Conservation (phyloP, 2,329 filamentous ascomycete genomes). For the Colletotrichum gloeosporioides region DNA sequence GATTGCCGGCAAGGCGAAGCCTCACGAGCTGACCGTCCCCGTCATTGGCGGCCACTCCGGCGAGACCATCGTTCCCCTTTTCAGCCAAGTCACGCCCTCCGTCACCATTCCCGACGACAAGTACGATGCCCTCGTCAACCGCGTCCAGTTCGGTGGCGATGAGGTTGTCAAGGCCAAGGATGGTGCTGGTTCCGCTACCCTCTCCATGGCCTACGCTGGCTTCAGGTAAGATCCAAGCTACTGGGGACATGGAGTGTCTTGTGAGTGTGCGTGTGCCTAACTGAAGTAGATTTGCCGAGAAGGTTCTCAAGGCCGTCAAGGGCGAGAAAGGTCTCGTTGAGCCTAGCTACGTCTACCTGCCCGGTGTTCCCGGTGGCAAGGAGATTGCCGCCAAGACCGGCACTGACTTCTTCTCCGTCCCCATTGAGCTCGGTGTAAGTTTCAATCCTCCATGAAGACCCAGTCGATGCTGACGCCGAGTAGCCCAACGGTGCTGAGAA, state of each 20-base stretch:
- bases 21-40: slow-evolving; percentile 82
- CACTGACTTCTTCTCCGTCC: slow-evolving; percentile 93
- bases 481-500: slow-evolving; percentile 87
- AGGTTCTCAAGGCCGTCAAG: slow-evolving; percentile 85
- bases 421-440: slow-evolving; percentile 93
- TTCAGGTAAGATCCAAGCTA: slow-evolving; percentile 69
- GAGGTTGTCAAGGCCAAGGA: slow-evolving; percentile 97
- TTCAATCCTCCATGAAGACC: background rate
- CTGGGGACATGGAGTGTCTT: background rate
- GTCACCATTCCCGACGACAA: slow-evolving; percentile 87
- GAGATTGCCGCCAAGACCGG: slow-evolving; percentile 85
- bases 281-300: slow-evolving; percentile 80
- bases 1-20: slow-evolving; percentile 81
- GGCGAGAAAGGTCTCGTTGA: slow-evolving; percentile 94
- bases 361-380: slow-evolving; percentile 86
- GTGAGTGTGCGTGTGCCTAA: slow-evolving; percentile 24
- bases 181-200: slow-evolving; percentile 85
- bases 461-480: slow-evolving; percentile 29
- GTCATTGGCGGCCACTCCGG: slow-evolving; percentile 98
- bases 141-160: slow-evolving; percentile 97
- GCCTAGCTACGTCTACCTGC: slow-evolving; percentile 94
- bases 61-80: slow-evolving; percentile 96
- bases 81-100: slow-evolving; percentile 85
- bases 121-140: slow-evolving; percentile 88
- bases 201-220: slow-evolving; percentile 95